Base-by-base conservation (phyloP, 2,329 filamentous ascomycete species). In the Fusarium chuoi region DNA sequence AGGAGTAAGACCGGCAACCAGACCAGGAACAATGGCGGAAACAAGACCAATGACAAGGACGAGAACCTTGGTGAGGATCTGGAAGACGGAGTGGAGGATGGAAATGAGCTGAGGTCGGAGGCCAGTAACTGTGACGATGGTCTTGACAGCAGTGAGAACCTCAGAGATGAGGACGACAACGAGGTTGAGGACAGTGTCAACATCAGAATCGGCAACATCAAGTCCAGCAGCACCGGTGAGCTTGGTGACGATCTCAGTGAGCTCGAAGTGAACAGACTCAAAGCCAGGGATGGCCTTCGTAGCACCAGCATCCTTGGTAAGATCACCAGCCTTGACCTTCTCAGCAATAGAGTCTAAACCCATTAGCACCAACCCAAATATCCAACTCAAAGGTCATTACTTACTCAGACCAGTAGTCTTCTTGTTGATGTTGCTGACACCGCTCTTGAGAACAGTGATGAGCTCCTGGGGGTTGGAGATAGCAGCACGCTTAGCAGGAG, bases 1-100 rank as follows among this genome's bases (percentile, higher is more conserved):
- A 67, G 79, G 79, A 46, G 56, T 60, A 20, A 80, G 78, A 35
- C 57, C 73, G 54, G 69, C 67, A 38, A 79, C 33, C 28, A 81
- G 68, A 14, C 71, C 76, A 48, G 79, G 77, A n/a, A 79, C 46
- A 55, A 78, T 65, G 36, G 45, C 74, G 24, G 42, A 48, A 15
- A 80, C 59, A 35, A 79, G 70, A 36, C 70, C 76, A 26, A 69
- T 71, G 70, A 80, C 66, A 6, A 77, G 70, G 22, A 41, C 45
- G 14, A 80, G 67, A 24, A 81, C 62, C 57, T 77, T 73, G 65
- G 75, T 51, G 41, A 81, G 67, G 49, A 79, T 72, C 62, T 54
- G 62, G 71, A 81, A 74, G 70, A 81, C 70, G 46, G 77, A 75
- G 73, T 75, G 70, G 49, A 80, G 74, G 65, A 80, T 46, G 24